Base-by-base conservation (phyloP, 805 yeast species). In the Wickerhamiella brachini region DNA sequence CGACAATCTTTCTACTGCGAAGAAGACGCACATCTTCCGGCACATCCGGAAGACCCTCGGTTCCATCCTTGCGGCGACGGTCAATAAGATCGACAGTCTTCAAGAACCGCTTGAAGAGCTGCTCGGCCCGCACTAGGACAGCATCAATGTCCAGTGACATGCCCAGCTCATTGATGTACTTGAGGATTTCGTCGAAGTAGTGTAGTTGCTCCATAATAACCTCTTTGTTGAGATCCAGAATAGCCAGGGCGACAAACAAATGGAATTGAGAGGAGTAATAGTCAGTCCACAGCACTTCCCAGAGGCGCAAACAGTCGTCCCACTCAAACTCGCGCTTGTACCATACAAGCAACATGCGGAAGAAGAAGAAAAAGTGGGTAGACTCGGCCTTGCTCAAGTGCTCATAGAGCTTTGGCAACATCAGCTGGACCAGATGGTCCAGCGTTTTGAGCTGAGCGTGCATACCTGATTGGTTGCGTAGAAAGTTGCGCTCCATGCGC, bases 231-330 rank as follows among this genome's bases (percentile, higher is more conserved):
- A 86, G 87, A 61, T 90, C 94, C 47, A 93, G 71, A n/a, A 93
- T 81, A 0, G 95, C 93, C 57, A 90, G 69, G 18, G 95, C 90
- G 59, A 93, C 75, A 62, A 93, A 88, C 38, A 93, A 67, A 58
- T 88, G 94, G 64, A 83, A 89, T 65, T 93, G 97, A 5, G 93
- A 80, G 0, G 90, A 77, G 61, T 85, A 80, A 60, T 70, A 83
- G 67, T 90, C 90, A 0, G 97, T 90, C 81, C 93, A 86, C 46
- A 93, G 70, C 2, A 84, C 80, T 62, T 90, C 98, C 97, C 97
- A 90, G n/a, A 90, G 71, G 26, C 76, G 71, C 62, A 84, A 68
- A 1, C 86, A 84, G 50, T 85, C 85, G 47, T 77, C 77, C 76
- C 90, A 85, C 24, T 74, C 76, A 56, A 93, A 82, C 62, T 93